phyloP scores from a whole-genome alignment of 305 asterid genomes.

The Fraxinus baroniana region DNA sequence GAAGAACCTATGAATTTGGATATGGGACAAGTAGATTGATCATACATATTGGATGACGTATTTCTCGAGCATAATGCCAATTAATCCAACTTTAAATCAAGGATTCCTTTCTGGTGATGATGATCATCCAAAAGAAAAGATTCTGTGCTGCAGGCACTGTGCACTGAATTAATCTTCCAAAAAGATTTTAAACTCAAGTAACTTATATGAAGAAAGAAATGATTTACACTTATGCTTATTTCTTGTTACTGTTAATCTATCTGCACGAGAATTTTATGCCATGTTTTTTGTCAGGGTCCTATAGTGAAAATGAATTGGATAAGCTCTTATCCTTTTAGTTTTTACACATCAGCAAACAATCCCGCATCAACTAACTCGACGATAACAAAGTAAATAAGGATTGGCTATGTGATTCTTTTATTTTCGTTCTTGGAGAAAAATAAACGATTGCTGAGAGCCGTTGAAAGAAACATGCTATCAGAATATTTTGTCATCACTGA shows the following conservation, averaged over 20 bases:
- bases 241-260: background rate
- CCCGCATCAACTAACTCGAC: slow-evolving; percentile 21
- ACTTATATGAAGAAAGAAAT: background rate
- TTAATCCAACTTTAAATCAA: slow-evolving; percentile 1
- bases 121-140: slow-evolving; percentile 15
- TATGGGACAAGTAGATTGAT: slow-evolving; percentile 14
- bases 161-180: background rate
- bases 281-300: slow-evolving; percentile 18
- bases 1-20: background rate
- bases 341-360: slow-evolving; percentile 41
- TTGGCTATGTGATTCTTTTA: background rate
- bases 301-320: slow-evolving; percentile 32
- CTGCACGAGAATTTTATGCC: background rate
- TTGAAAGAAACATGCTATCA: background rate
- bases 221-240: background rate
- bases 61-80: slow-evolving; percentile 4
- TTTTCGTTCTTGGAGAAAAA: background rate
- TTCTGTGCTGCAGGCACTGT: background rate
- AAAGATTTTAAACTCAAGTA: background rate
- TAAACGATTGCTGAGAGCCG: background rate
- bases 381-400: slow-evolving; percentile 25
- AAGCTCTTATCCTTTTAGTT: slow-evolving; percentile 30
- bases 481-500: background rate
- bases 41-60: slow-evolving; percentile 16
- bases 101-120: slow-evolving; percentile 24